Conservation (phyloP, 768 basidiomycete genomes). For the Agaricus blazei region DNA sequence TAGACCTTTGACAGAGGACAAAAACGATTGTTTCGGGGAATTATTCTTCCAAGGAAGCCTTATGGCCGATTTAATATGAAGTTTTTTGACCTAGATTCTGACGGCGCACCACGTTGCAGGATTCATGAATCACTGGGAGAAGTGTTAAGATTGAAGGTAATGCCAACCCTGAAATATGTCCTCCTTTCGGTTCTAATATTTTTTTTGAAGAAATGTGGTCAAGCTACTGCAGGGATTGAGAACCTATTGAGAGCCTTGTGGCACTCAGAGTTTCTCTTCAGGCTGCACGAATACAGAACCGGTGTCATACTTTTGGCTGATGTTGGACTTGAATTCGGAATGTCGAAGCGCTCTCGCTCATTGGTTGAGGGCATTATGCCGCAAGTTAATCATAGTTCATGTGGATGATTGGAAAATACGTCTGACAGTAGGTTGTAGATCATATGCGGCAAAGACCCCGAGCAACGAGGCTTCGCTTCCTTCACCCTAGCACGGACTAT, state of each 20-base stretch:
- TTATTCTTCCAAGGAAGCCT: slow-evolving; percentile 56
- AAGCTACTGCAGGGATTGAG: slow-evolving; percentile 58
- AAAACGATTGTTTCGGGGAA: slow-evolving; percentile 57
- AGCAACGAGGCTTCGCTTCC: slow-evolving; percentile 72
- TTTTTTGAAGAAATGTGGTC: slow-evolving; percentile 57
- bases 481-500: slow-evolving; percentile 73
- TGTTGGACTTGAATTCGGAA: slow-evolving; percentile 69
- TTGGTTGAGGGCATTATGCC: slow-evolving; percentile 79
- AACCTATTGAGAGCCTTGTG: slow-evolving; percentile 68
- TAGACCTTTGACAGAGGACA: slow-evolving; percentile 49
- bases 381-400: slow-evolving; percentile 43
- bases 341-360: slow-evolving; percentile 58
- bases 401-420: background rate
- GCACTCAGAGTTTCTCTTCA: slow-evolving; percentile 75
- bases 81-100: slow-evolving; percentile 36
- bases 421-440: slow-evolving; percentile 35
- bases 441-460: slow-evolving; percentile 65
- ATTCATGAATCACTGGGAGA: slow-evolving; percentile 41
- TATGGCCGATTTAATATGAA: slow-evolving; percentile 51
- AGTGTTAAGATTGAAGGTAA: slow-evolving; percentile 41
- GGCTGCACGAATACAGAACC: slow-evolving; percentile 61
- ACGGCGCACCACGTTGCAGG: slow-evolving; percentile 27
- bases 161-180: slow-evolving; percentile 3
- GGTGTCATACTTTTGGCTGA: slow-evolving; percentile 74
- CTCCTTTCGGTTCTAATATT: slow-evolving; percentile 25